Base-by-base conservation (phyloP, 1,284 basidiomycete genomes). In the Papiliotrema laurentii region DNA sequence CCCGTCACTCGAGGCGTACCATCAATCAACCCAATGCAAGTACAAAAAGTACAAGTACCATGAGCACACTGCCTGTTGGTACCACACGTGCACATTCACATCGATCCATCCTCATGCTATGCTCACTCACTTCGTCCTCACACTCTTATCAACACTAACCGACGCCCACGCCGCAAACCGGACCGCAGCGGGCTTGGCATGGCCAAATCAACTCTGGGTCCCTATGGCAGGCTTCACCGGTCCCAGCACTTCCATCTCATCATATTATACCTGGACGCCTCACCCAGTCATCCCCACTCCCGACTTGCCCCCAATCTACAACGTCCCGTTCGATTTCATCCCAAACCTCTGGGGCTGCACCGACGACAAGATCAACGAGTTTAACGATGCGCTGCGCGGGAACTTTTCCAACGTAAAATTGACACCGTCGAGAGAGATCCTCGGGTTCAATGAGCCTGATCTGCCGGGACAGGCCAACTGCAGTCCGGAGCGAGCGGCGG, bases 301-400 rank as follows among this genome's bases (percentile, higher is more conserved):
- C 14, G 24, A 41, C 35, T 34, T 30, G 34, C 40, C 37, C 13
- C 10, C 45, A 4, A 35, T 46, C 2, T 45, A 36, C 14, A 39
- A 43, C 48, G 43, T 49, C 3, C 53, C 56, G 0, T 61, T 65
- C 58, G 44, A 49, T 37, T 59, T 66, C 59, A 52, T 63, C 47
- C 58, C 55, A 43, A 56, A 58, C 61, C 51, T 66, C 63, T 61
- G 66, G 69, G 58, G 71, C 54, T 56, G 60, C 42, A 56, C 53
- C 31, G 43, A 40, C 16, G 38, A 48, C 33, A 47, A 59, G 42
- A 49, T 55, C 25, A 40, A 40, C 2, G 53, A 58, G 4, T 64
- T 68, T 42, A 44, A 52, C 6, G 28, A 43, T 5, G 58, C 58
- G 2, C 47, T 64, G 2, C 22, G 24, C 4, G 24, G 27, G 24